A percentile compares a stretch with the other conserved stretches of the same genome.
These are phyloP conservation scores for Eucalyptus marginata DNA, from an alignment of 345 rosid species.

Conservation along the genomic window DNA sequence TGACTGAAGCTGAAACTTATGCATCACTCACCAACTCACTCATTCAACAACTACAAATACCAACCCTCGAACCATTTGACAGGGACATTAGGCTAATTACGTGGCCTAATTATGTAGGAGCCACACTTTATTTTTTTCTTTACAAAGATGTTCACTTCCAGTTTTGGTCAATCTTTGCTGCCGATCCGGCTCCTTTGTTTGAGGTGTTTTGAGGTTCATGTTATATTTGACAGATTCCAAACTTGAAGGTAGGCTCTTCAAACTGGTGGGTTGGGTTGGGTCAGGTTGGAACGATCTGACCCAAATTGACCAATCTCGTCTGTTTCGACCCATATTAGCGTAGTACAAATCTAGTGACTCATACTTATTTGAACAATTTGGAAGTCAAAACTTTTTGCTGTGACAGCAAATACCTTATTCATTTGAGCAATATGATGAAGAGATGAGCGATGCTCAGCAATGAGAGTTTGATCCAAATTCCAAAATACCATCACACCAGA, in stretches of 20 bases:
- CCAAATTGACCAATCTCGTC: background rate
- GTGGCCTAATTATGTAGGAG: background rate
- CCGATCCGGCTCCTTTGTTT: background rate
- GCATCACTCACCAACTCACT: background rate
- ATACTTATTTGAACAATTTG: background rate
- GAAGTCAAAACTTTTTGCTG: background rate
- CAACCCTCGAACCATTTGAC: background rate
- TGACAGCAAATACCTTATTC: background rate
- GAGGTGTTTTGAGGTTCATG: background rate
- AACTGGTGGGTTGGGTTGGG: background rate
- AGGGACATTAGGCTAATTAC: background rate
- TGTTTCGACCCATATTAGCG: no score
- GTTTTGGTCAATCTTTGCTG: background rate
- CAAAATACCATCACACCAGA: background rate
- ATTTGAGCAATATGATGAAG: background rate
- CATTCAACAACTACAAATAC: background rate
- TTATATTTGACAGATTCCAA: background rate
- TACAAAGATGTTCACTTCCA: background rate
- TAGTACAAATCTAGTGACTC: background rate
- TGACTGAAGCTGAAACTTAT: background rate
- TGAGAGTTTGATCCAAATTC: background rate
- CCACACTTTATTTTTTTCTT: background rate
- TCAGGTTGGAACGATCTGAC: rapidly evolving
- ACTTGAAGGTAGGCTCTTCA: background rate
- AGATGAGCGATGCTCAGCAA: background rate